Base-by-base conservation (phyloP, 345 rosid species). In the Kernera saxatilis region DNA sequence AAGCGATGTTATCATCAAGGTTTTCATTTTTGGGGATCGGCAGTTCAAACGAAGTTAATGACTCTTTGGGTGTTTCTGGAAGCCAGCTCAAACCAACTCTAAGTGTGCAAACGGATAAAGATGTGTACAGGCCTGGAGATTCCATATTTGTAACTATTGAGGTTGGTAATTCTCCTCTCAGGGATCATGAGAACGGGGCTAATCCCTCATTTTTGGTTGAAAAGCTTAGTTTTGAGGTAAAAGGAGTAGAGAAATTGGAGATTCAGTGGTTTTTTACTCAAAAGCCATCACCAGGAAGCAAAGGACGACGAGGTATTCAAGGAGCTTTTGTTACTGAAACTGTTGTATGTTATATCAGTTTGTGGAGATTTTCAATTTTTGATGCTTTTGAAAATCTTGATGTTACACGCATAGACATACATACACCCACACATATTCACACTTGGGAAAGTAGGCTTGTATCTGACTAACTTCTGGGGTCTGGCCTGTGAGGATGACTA, bases 71-170 rank as follows among this genome's bases (percentile, higher is more conserved):
- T 78, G 70, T 40, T 57, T 45, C 25, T 51, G 77, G 73, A 52
- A 83, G 53, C 54, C 71, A 75, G 37, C 45, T 77, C 48, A 57
- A 67, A 55, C 96, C 96, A 17, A 71, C 74, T 15, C 64, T 94
- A 6, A 86, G 73, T 44, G 66, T 91, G 48, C 83, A 80, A 48
- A 82, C 89, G 1, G 97, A 91, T 73, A 83, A 76, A 77, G 88
- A 91, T 69, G 92, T 88, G 11, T 94, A 94, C 53, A 85, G 96
- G 74, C 95, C 99, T 52, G 97, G 95, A 26, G 99, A 91, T 69
- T 78, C 85, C 39, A 37, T 94, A 30, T 77, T 75, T 73, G 79
- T 87, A 40, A 89, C 92, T 11, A 66, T 91, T 26, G 96, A 91
- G 80, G 82, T 91, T 63, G 79, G 71, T 52, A 80, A 82, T 37